phyloP scores from a whole-genome alignment of 805 yeast genomes.

The Suhomyces canberraensis region DNA sequence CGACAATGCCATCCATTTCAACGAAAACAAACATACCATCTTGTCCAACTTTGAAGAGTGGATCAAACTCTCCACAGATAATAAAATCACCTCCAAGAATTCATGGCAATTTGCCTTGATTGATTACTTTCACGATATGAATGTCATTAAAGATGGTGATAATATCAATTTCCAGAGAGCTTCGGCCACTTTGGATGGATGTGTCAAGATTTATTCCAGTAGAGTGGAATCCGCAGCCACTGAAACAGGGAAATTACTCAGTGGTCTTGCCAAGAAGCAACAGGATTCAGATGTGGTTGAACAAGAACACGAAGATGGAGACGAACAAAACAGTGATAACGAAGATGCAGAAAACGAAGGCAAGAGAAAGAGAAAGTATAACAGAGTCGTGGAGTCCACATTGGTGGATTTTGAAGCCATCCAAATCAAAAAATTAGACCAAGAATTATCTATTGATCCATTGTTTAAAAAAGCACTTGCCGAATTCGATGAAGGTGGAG shows the following conservation, averaged over 20 bases:
- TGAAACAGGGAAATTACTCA: conserved; percentile 33
- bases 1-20: conserved; percentile 41
- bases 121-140: conserved; percentile 85
- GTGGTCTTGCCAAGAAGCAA: conserved; percentile 22
- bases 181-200: conserved; percentile 35
- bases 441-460: conserved; percentile 68
- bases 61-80: conserved; percentile 44
- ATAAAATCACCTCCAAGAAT: conserved; percentile 75
- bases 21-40: conserved; percentile 41
- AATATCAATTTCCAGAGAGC: conserved; percentile 36
- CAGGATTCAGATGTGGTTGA: conserved; percentile 10
- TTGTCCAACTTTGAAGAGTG: conserved; percentile 47
- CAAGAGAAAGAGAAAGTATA: conserved; percentile 26
- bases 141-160: conserved; percentile 70
- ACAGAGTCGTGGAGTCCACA: conserved; percentile 40
- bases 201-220: conserved; percentile 35
- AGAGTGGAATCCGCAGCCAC: conserved; percentile 37
- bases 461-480: conserved; percentile 70
- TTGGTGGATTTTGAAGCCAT: conserved; percentile 50
- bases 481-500: conserved; percentile 82
- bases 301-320: conserved; percentile 6
- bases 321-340: conserved; percentile 9
- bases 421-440: conserved; percentile 54
- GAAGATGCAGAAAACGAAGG: conserved; percentile 20
- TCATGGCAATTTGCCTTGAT: conserved; percentile 90